Conservation (phyloP, 352 stramenopile species). For the Pythium aphanidermatum region DNA sequence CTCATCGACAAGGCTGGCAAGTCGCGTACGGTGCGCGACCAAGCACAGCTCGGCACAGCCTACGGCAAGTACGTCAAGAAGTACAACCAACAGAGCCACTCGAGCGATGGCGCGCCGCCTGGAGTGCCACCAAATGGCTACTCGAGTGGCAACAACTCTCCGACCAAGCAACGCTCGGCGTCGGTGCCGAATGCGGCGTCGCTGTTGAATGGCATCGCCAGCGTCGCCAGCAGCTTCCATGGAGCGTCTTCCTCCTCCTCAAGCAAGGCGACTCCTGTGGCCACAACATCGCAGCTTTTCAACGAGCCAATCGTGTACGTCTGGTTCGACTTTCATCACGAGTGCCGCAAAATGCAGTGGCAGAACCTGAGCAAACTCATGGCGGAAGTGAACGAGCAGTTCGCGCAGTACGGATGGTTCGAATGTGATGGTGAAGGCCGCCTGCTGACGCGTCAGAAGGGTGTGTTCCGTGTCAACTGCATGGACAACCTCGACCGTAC, state of each 20-base stretch:
- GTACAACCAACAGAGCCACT: slow-evolving; percentile 70
- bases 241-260: too few relatives aligned
- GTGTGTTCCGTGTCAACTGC: slow-evolving; percentile 96
- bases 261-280: too few relatives aligned
- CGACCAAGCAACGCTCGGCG: slow-evolving; percentile 17
- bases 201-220: slow-evolving; percentile 1
- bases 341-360: slow-evolving; percentile 93
- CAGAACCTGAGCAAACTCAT: slow-evolving; percentile 89
- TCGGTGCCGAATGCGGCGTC: slow-evolving; percentile 12
- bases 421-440: slow-evolving; percentile 53
- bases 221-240: slow-evolving; percentile 7
- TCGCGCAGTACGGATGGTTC: slow-evolving; percentile 63
- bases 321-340: slow-evolving; percentile 98
- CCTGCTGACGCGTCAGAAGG: slow-evolving; percentile 71
- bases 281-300: slow-evolving; percentile 35
- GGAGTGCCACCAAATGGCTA: slow-evolving; percentile 3
- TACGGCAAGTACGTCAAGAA: slow-evolving; percentile 85
- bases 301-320: slow-evolving; percentile 74
- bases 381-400: slow-evolving; percentile 59
- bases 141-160: slow-evolving; percentile 25
- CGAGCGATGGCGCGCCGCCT: slow-evolving; percentile 27
- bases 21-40: slow-evolving; percentile 65
- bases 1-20: slow-evolving; percentile 88
- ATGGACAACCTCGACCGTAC: slow-evolving; percentile 98
- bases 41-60: slow-evolving; percentile 85